Evolutionary conservation across 352 stramenopile species (phyloP), one percentile per base, ranked within the genome.

Genomic region (Globisporangium solare): DNA sequence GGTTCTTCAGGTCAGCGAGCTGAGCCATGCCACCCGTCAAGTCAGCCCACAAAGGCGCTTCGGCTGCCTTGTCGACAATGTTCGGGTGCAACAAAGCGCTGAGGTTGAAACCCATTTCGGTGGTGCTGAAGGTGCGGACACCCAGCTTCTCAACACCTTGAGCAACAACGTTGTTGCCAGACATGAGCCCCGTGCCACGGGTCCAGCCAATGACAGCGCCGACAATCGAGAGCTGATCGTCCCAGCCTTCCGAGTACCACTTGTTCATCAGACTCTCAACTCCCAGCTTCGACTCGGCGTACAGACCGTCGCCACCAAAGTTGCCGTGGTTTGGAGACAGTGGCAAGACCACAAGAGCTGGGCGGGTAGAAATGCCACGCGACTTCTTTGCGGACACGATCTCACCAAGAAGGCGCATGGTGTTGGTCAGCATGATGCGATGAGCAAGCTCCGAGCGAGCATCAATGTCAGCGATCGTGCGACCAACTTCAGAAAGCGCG

Each of bases 91-190:
- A 74, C 54, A 95, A 64, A 0, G 77, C 85, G 21, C 78, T 86
- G 22, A 96, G 51, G 71, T 95, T 94, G 66, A 95, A 95, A n/a
- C 81, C 86, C 80, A 94, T 95, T 68, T 96, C 82, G 18, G 70
- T 79, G 11, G 81, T 90, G 54, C 72, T 92, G 61, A 96, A 96
- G 21, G 85, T 96, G 54, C 87, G 80, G 47, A 92, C 76, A 53
- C 81, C 79, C 35, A 93, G 71, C 49, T 60, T 35, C 63, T 96
- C 87, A 21, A 96, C 72, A 18, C 83, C 86, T 8, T 74, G 70
- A 18, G 87, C 83, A 17, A 93, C 87, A 6, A 92, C 71, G 56
- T 96, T 94, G 68, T 96, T 96, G n/a, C 83, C 76, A 22, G 72
- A 79, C 87, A 96, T 96, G 21, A 96, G 76, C 14, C 82, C 86